Base-by-base conservation (phyloP, 495 filamentous ascomycete species). In the Neurospora sp. region DNA sequence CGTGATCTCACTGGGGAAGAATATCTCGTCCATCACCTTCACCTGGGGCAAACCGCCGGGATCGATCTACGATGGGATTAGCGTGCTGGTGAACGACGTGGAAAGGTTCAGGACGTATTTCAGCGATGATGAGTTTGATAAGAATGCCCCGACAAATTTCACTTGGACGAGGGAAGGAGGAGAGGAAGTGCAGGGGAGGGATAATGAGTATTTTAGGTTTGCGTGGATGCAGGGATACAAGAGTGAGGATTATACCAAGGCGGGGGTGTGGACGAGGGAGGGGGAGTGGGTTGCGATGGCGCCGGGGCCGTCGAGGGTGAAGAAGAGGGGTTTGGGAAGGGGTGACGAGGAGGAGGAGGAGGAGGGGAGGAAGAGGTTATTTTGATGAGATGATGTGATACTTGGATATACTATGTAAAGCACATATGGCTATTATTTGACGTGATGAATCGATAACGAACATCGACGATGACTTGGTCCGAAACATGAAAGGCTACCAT, bases 11-110 rank as follows among this genome's bases (percentile, higher is more conserved):
- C 74, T 84, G 0, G 82, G 73, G 9, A 35, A 73, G 46, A 82
- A 80, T 2, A 72, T 78, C 4, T 75, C 78, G 16, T 84, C 77
- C 20, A 89, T 89, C 16, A 90, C 90, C 5, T 87, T 87, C 38
- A 83, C 88, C 11, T 86, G 85, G 75, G 83, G 86, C 35, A 75
- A 85, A 7, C 76, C 83, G 16, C 84, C 85, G 84, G 91, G 82
- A 83, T 88, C 84, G 84, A 88, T 39, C 86, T 95, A 83, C 71
- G 88, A 97, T 77, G 96, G 95, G 0, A 85, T 98, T 20, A 95
- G 92, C 73, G 89, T 98, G 20, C 82, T 99, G 1, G 91, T 99
- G 35, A 97, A 99, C 78, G 96, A 99, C 74, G 96, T 99, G 0
- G 96, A 99, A 81, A 84, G 94, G 73, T 95, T 89, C 81, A 82